A percentile compares a stretch with the other conserved stretches of the same genome.
Evolutionary conservation across 441 rosid species (phyloP).

Genomic region (Mallotus japonicus): DNA sequence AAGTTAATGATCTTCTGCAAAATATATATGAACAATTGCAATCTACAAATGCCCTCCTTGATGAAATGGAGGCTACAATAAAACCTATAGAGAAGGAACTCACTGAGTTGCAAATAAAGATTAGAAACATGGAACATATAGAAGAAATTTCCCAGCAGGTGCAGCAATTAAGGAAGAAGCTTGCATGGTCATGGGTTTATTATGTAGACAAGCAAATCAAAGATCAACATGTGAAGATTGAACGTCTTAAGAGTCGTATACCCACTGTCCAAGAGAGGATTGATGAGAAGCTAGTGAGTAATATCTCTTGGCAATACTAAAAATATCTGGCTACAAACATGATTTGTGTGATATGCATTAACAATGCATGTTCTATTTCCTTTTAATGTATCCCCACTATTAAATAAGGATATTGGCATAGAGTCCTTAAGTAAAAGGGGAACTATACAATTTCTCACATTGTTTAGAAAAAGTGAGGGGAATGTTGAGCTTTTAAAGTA

Average conservation of each 20-base stretch:
- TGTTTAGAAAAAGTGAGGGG: not conserved
- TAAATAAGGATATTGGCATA: constrained; percentile 6
- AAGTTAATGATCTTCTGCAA: constrained; percentile 79
- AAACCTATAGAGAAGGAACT: constrained; percentile 76
- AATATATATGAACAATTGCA: constrained; percentile 48
- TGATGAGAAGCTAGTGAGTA: constrained; percentile 62
- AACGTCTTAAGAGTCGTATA: constrained; percentile 66
- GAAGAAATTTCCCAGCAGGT: constrained; percentile 69
- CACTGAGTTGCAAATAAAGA: constrained; percentile 60
- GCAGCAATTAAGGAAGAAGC: constrained; percentile 72
- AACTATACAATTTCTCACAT: no score
- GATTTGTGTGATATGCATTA: not conserved
- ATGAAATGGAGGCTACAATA: constrained; percentile 63
- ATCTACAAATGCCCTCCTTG: constrained; percentile 56
- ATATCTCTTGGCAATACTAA: constrained; percentile 15
- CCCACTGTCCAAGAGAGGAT: constrained; percentile 87
- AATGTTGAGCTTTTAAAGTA: not conserved
- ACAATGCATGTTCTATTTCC: not conserved
- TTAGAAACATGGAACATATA: constrained; percentile 77
- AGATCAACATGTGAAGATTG: constrained; percentile 51
- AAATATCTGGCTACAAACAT: not conserved
- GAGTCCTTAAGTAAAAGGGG: not conserved
- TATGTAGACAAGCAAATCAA: constrained; percentile 64
- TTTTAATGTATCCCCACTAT: not conserved
- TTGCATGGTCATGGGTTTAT: constrained; percentile 96